Conservation (phyloP, 441 rosid genomes). For the Sinapis alba region DNA sequence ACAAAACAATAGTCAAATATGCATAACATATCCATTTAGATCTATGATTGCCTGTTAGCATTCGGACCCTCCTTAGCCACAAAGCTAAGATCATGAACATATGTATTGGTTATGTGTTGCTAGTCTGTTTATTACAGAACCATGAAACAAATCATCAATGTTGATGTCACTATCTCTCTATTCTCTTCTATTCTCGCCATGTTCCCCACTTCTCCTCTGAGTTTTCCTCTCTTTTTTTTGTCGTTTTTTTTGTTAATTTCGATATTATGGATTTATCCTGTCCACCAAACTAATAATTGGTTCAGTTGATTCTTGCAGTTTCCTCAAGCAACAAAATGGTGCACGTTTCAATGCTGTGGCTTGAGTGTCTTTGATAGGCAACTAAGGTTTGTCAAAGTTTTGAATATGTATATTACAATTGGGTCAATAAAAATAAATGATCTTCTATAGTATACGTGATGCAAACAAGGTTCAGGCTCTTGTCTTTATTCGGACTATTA, state of each 20-base stretch:
- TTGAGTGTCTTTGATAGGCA: conserved; percentile 17
- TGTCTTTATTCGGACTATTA: conserved; percentile 30
- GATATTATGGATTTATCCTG: conserved; percentile 7
- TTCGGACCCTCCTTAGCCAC: conserved; percentile 5
- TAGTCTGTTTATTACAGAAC: conserved; percentile 27
- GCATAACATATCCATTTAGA: not conserved
- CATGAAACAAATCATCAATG: conserved; percentile 18
- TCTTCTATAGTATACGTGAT: conserved; percentile 25
- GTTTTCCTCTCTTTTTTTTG: conserved; percentile 14
- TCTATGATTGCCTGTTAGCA: conserved; percentile 11
- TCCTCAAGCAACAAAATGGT: conserved; percentile 28
- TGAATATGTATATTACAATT: conserved; percentile 5
- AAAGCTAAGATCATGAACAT: conserved; percentile 14
- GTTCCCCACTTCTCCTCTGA: conserved; percentile 41
- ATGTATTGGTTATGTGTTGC: conserved; percentile 12
- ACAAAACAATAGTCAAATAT: conserved; percentile 33
- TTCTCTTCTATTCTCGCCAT: conserved; percentile 31
- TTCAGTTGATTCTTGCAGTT: conserved; percentile 23
- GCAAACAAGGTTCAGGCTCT: conserved; percentile 22
- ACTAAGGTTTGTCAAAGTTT: conserved; percentile 11
- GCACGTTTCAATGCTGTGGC: conserved; percentile 14
- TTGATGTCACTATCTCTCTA: conserved; percentile 33
- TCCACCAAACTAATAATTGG: conserved; percentile 33
- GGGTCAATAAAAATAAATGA: conserved; percentile 18
- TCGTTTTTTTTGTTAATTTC: not conserved